Base-by-base conservation (phyloP, 2,329 filamentous ascomycete species). In the Diaporthe helianthi region DNA sequence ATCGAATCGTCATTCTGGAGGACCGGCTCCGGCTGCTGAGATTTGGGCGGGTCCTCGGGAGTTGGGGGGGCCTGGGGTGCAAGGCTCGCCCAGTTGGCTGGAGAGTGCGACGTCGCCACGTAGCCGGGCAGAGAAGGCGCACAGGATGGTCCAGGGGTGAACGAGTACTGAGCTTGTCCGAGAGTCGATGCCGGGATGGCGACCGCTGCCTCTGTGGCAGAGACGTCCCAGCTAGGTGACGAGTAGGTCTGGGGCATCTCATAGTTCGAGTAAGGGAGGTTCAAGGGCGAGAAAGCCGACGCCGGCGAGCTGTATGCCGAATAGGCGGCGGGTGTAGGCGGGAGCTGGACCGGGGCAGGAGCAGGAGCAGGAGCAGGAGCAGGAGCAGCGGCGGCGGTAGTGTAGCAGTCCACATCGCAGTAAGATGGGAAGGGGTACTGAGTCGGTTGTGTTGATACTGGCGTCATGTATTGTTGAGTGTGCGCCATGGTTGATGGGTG, bases 401-500 rank as follows among this genome's bases (percentile, higher is more conserved):
- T 70, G 71, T 81, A 82, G 13, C 80, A 72, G 49, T 86, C 83
- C 63, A 79, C 76, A 46, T 84, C 80, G 65, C 80, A 77, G 71
- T 80, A 80, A 54, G 80, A 76, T 9, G 83, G 78, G 44, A 83
- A 78, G 15, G 80, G 75, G 72, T 84, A 82, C 73, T 79, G 76
- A 44, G 78, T 75, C 36, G 79, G 69, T 68, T 79, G 78, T 73
- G 78, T 69, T 53, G 69, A 58, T n/a, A 67, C 52, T 15, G 67
- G 65, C 26, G 63, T 52, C 46, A 69, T 75, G 12, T 63, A 63
- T 65, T 81, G 79, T 58, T 79, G 77, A 70, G 79, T 78, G 19
- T 80, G 76, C 75, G 77, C 77, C 65, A 79, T 41, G 76, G 90
- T 87, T 26, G 87, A 86, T 3, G 91, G 90, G 77, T 94, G 92